Evolutionary conservation across 805 yeast genomes (phyloP), one percentile per base, ranked within the genome.

Genomic region (Cyberlindnera mrakii): DNA sequence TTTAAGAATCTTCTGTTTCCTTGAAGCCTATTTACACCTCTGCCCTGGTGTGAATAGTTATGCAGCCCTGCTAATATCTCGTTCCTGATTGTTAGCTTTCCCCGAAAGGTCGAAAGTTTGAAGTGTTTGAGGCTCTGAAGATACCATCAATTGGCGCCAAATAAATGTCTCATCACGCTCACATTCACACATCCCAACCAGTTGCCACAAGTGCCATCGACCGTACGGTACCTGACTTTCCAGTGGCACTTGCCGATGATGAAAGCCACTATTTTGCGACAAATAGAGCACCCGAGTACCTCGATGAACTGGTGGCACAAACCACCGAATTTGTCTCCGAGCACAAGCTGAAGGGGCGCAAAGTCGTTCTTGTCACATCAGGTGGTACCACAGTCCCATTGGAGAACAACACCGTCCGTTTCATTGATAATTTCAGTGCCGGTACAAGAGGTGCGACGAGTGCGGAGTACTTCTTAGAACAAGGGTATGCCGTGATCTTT

Each of bases 381-480:
- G 99, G 99, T 19, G 99, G 99, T 18, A 93, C 99, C 1, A 91
- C 97, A 0, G 99, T 93, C 0, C 99, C 99, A 0, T 68, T 93
- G 51, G 99, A 93, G 58, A 90, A 89, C 64, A 93, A 93, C 59
- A 93, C 99, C 0, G 99, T 93, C 6, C 68, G 99, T 41, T 93
- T 93, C 64, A 89, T 93, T 56, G 99, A 93, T 64, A 93, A 93
- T 59, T 93, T 93, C 62, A 82, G 93, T 50, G 98, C 98, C 19
- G 99, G 99, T 19, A 93, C 97, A 0, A 77, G 99, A 63, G 99
- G 99, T 43, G 95, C 99, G 4, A 80, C 96, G 0, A 82, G 95
- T 33, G 96, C 98, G 4, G 99, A 93, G 63, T 83, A 86, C 58
- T 87, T 91, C 53, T 67, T 93, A 42, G 86, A 83, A 43, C 68